Base-by-base conservation (phyloP, 2,329 filamentous ascomycete species). In the Penicillium occitanis region DNA sequence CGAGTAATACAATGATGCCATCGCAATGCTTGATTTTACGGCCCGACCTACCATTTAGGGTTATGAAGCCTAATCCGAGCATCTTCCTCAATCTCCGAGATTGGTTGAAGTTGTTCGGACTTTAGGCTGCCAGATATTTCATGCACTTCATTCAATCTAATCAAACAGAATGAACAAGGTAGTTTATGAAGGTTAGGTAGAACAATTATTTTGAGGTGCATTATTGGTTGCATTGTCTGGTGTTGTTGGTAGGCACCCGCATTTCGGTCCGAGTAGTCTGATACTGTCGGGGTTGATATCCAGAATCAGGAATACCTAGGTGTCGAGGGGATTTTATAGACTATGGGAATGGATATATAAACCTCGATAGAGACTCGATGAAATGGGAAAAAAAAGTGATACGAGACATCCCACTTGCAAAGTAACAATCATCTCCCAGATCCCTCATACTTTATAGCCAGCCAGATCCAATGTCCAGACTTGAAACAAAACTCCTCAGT, bases 401-500 rank as follows among this genome's bases (percentile, higher is more conserved):
- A 53, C 3, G 10, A 33, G 7, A 33, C 7, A 19, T 28, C 7
- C 7, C 19, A 30, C 7, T 30, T 10, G 4, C 44, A 2, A 28
- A 51, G 14, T 33, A 33, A 8, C n/a, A 25, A 25, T 22, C 44
- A 44, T 11, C 22, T 46, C 13, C 22, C 13, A 17, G 6, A 28
- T 5, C 14, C 35, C 22, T 25, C 53, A 25, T 25, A 25, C 25
- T 14, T 42, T 19, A 40, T 35, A 58, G n/a, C n/a, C 35, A 40
- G 19, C 7, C 17, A 40, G 57, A 13, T 37, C 44, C 55, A 28
- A 60, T 60, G 57, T 60, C 57, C n/a, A 37, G 37, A 28, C 19
- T 60, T 14, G 57, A 60, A 30, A 44, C 22, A 11, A 60, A 60
- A 60, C 57, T 60, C 14, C 57, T 60, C 7, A 30, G 19, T 25